Evolutionary conservation across 1,284 basidiomycete species (phyloP).

Genomic region (Apiotrichum veenhuisii): DNA sequence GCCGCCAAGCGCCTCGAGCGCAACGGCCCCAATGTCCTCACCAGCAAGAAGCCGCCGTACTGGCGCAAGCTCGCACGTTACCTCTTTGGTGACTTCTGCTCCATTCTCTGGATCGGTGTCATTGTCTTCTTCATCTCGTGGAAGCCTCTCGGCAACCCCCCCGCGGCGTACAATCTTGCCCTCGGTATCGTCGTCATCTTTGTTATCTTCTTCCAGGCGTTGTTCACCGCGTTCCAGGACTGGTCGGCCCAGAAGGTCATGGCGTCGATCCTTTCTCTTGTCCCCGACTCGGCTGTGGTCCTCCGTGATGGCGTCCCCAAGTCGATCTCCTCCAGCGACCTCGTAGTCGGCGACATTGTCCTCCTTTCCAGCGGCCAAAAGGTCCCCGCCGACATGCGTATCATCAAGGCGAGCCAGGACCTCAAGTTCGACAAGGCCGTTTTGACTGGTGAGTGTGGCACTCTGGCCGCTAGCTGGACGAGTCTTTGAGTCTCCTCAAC

Average conservation of each 20-base stretch:
- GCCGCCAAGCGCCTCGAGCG: slow-evolving; percentile 52
- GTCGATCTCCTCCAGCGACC: slow-evolving; percentile 36
- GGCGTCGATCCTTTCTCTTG: slow-evolving; percentile 51
- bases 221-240: slow-evolving; percentile 43
- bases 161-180: slow-evolving; percentile 52
- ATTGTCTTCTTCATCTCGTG: slow-evolving; percentile 54
- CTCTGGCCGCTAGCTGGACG: too few species aligned
- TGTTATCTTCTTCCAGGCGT: slow-evolving; percentile 51
- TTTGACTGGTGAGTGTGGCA: slow-evolving; percentile 50
- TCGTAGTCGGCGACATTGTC: slow-evolving; percentile 49
- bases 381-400: slow-evolving; percentile 55
- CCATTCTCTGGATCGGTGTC: slow-evolving; percentile 56
- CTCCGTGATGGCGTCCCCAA: slow-evolving; percentile 43
- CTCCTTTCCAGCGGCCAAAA: slow-evolving; percentile 47
- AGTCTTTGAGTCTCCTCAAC: too few species aligned
- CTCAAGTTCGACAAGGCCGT: slow-evolving; percentile 61
- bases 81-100: slow-evolving; percentile 57
- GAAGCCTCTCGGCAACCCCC: slow-evolving; percentile 52
- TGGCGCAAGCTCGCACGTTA: slow-evolving; percentile 51
- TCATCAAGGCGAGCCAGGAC: slow-evolving; percentile 55
- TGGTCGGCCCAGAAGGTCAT: slow-evolving; percentile 49
- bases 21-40: slow-evolving; percentile 51
- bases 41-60: slow-evolving; percentile 43
- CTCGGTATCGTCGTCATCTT: slow-evolving; percentile 50
- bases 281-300: slow-evolving; percentile 50